Evolutionary conservation across 2,329 filamentous ascomycete species (phyloP).

Genomic region (Aspergillus awamori): DNA sequence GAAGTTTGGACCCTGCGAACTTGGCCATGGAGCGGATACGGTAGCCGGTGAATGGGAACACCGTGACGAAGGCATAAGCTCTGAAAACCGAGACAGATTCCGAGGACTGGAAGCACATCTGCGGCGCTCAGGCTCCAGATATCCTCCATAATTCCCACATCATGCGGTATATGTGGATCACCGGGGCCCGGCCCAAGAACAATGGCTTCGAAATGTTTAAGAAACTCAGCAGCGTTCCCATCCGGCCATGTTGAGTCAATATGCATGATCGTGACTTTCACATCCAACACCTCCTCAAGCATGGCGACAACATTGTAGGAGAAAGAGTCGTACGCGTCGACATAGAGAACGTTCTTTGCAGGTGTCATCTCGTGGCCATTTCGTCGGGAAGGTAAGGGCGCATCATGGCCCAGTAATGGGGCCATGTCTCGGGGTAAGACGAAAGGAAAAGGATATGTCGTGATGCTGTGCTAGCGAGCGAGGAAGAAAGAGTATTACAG

Average conservation of each 20-base stretch:
- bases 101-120: slow-evolving; percentile 73
- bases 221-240: slow-evolving; percentile 52
- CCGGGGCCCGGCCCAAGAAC: slow-evolving; percentile 92
- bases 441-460: too few species aligned
- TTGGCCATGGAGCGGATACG: slow-evolving; percentile 80
- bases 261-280: slow-evolving; percentile 69
- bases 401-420: too few species aligned
- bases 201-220: slow-evolving; percentile 73
- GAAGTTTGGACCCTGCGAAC: slow-evolving; percentile 68
- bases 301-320: slow-evolving; percentile 91
- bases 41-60: slow-evolving; percentile 65
- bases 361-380: neutral
- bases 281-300: slow-evolving; percentile 69
- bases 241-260: slow-evolving; percentile 62
- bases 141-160: slow-evolving; percentile 78
- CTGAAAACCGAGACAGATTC: slow-evolving; percentile 89
- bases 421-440: too few species aligned
- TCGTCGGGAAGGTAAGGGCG: neutral
- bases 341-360: too few species aligned
- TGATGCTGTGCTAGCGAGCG: too few species aligned
- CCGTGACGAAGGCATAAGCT: slow-evolving; percentile 72
- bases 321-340: slow-evolving; percentile 90
- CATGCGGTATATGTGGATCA: slow-evolving; percentile 68
- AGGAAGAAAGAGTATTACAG: too few species aligned
- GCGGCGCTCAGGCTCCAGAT: slow-evolving; percentile 70